Evolutionary conservation across 2,329 filamentous ascomycete species (phyloP).

Genomic region (Sporothrix globosa): DNA sequence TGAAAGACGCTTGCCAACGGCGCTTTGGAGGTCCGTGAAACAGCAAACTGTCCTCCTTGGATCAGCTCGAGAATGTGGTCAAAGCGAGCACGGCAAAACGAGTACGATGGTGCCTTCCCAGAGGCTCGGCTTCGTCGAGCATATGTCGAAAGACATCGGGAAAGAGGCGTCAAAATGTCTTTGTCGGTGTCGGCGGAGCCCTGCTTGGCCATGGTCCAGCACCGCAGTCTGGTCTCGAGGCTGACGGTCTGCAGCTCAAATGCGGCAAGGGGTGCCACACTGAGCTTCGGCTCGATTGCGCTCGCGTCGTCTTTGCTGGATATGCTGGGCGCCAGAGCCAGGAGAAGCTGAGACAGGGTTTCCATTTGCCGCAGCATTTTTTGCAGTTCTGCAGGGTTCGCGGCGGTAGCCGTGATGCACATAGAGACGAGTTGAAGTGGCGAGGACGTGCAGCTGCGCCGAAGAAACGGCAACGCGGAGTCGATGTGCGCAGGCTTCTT

Average conservation of each 20-base stretch:
- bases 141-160: conserved; percentile 65
- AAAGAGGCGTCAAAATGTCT: conserved; percentile 67
- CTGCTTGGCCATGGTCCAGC: conserved; percentile 63
- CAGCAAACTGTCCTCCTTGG: conserved; percentile 39
- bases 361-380: conserved; percentile 70
- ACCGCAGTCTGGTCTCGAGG: conserved; percentile 62
- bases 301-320: conserved; percentile 63
- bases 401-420: conserved; percentile 46
- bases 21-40: conserved; percentile 47
- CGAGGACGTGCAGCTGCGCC: conserved; percentile 57
- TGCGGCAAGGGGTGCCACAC: conserved; percentile 59
- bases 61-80: conserved; percentile 47
- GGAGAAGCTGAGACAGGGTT: conserved; percentile 63
- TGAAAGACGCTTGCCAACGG: conserved; percentile 57
- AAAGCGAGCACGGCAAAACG: conserved; percentile 45
- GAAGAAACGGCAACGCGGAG: conserved; percentile 58
- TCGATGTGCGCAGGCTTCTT: conserved; percentile 65
- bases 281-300: conserved; percentile 58
- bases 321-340: conserved; percentile 69
- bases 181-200: conserved; percentile 62
- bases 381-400: conserved; percentile 48
- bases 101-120: conserved; percentile 45
- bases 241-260: conserved; percentile 68
- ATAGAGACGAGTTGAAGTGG: conserved; percentile 60
- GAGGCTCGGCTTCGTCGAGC: conserved; percentile 53